Percentiles rank a stretch among this genome's conserved stretches.
Evolutionary conservation across 2,329 filamentous ascomycete species (phyloP).

Genomic region (Onygenales sp.): DNA sequence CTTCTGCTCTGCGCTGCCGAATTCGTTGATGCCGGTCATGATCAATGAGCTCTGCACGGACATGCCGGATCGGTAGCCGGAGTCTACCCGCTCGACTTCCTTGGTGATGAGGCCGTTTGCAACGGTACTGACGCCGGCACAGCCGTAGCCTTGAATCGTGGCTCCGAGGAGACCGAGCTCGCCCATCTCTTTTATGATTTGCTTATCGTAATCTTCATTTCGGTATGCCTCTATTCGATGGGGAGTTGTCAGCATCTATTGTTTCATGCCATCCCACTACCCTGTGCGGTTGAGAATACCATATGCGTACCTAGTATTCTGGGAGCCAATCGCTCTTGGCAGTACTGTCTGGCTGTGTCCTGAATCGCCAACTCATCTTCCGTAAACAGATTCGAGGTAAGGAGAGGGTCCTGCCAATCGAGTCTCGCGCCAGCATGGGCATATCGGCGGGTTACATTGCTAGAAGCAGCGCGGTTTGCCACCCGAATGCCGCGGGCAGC

Average conservation of each 20-base stretch:
- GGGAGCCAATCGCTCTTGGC: slow-evolving; percentile 78
- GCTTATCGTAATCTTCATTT: slow-evolving; percentile 75
- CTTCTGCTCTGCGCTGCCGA: slow-evolving; percentile 79
- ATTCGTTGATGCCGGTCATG: slow-evolving; percentile 86
- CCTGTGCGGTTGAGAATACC: neutral
- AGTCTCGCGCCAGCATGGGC: slow-evolving; percentile 39
- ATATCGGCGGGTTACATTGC: neutral
- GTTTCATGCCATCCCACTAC: neutral
- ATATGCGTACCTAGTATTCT: slow-evolving; percentile 64
- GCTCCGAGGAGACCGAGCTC: slow-evolving; percentile 81
- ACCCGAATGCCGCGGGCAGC: slow-evolving; percentile 2
- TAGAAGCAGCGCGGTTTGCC: slow-evolving; percentile 1
- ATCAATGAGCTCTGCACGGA: slow-evolving; percentile 87
- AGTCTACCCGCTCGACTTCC: slow-evolving; percentile 84
- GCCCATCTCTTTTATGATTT: slow-evolving; percentile 85
- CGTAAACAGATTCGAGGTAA: slow-evolving; percentile 64
- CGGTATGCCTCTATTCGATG: slow-evolving; percentile 62
- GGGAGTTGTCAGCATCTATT: neutral
- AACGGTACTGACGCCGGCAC: slow-evolving; percentile 78
- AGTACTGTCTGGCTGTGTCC: slow-evolving; percentile 87
- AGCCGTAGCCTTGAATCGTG: slow-evolving; percentile 78
- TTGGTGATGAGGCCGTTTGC: slow-evolving; percentile 83
- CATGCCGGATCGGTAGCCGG: slow-evolving; percentile 85
- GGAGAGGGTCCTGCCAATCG: slow-evolving; percentile 87
- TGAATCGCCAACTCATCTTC: slow-evolving; percentile 85